Evolutionary conservation across 495 filamentous ascomycete genomes (phyloP).

Genomic region (Penicillium silybi): DNA sequence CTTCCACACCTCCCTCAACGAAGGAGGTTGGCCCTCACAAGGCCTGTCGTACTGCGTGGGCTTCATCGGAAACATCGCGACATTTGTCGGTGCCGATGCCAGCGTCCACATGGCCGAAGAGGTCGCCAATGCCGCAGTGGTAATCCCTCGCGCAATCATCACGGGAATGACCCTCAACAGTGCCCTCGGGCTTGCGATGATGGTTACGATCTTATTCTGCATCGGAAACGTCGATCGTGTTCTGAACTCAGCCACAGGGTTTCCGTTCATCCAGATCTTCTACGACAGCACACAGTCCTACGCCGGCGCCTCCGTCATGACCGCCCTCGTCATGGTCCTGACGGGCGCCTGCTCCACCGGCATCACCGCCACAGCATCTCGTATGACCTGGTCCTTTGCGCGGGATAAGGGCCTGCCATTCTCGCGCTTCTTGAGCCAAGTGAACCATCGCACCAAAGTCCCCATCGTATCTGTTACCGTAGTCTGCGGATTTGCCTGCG

Average conservation of each 20-base stretch:
- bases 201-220: conserved; percentile 42
- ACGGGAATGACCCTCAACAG: conserved; percentile 42
- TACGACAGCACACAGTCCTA: conserved; percentile 16
- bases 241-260: conserved; percentile 34
- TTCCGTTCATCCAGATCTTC: conserved; percentile 49
- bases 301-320: conserved; percentile 25
- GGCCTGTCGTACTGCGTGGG: conserved; percentile 42
- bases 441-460: conserved; percentile 26
- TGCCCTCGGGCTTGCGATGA: conserved; percentile 38
- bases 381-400: conserved; percentile 53
- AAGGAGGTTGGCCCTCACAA: conserved; percentile 44
- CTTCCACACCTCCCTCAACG: conserved; percentile 41
- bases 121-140: conserved; percentile 35
- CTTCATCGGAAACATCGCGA: conserved; percentile 37
- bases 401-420: conserved; percentile 47
- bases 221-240: conserved; percentile 36
- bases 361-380: conserved; percentile 43
- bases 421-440: conserved; percentile 29
- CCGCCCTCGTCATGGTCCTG: conserved; percentile 32
- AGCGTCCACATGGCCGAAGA: conserved; percentile 44
- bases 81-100: conserved; percentile 35
- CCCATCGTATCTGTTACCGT: conserved; percentile 36
- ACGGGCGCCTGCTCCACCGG: conserved; percentile 32
- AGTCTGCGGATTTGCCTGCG: conserved; percentile 32
- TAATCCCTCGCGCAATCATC: conserved; percentile 44